Evolutionary conservation across 1,284 basidiomycete genomes (phyloP), one percentile per base, ranked within the genome.

Genomic region (Rhodotorula sp.): DNA sequence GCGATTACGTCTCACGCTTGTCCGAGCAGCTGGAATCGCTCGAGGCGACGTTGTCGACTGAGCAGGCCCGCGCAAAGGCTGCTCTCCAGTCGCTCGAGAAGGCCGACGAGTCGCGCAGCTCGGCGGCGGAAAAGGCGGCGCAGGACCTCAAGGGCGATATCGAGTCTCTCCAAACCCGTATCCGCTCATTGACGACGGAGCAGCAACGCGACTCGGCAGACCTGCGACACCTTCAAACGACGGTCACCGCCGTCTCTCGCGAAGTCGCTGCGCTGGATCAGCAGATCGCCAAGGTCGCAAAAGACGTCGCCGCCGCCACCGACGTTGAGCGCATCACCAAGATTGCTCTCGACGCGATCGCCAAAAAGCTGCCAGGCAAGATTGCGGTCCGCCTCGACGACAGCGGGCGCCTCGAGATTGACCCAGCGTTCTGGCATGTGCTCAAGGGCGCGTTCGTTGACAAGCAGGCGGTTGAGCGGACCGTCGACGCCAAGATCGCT

Each of bases 231-330:
- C 58, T 77, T 13, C 62, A 70, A 18, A 34, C 30, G 22, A 61
- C 67, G 11, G 46, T 76, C 48, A 65, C 60, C 18, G 24, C 56
- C 6, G 57, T 77, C 34, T 56, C 61, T 44, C 64, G 64, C 56
- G 65, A 70, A 13, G 48, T 77, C 44, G 70, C 52, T 65, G 78
- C 81, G 0, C 77, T 91, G 46, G 87, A 89, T 74, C 85, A 87
- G 53, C 84, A 87, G 8, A 74, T 92, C 26, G 85, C 83, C 1
- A 78, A 80, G 48, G 83, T 91, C 11, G 89, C 92, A 77, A 84
- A 85, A n/a, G 86, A 85, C 11, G 84, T 81, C 18, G 68, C 69
- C n/a, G 64, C 68, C 10, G 79, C 78, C 0, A 57, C 80, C 30
- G 76, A 80, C 50, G 78, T 78, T 30, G 80, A 79, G 5, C 65